Percentiles rank a stretch among this genome's conserved stretches.
These are phyloP conservation scores for Neopestalotiopsis sp. DNA, from an alignment of 2,329 filamentous ascomycete species.

Conservation along the genomic window DNA sequence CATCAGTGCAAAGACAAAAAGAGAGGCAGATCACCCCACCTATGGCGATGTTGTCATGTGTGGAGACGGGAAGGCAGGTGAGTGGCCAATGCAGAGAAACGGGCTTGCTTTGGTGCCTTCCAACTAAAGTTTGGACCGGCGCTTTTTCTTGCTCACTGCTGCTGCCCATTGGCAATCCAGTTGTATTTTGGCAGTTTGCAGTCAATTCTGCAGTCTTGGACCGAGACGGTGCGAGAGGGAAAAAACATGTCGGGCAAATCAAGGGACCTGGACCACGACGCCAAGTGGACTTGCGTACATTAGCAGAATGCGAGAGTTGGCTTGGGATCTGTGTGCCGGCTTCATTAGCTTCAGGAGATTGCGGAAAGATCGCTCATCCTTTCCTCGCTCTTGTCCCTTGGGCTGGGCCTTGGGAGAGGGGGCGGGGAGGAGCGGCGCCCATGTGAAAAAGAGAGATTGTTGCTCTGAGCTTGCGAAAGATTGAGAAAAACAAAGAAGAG, in stretches of 20 bases:
- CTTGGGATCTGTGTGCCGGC: not conserved
- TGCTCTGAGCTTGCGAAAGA: not conserved
- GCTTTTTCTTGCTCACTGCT: no score
- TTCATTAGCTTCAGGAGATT: not conserved
- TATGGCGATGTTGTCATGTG: not conserved
- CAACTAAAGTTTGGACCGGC: not conserved
- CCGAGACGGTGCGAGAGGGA: not conserved
- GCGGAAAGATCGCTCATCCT: not conserved
- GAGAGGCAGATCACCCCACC: not conserved
- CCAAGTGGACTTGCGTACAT: slow-evolving; percentile 10
- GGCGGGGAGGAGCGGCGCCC: not conserved
- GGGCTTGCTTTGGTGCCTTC: not conserved
- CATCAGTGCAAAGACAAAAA: not conserved
- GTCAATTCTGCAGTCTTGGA: not conserved
- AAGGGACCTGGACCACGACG: slow-evolving; percentile 8
- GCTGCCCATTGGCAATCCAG: not conserved
- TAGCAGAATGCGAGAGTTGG: not conserved
- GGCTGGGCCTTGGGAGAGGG: not conserved
- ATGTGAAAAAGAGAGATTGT: not conserved
- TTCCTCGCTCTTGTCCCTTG: not conserved
- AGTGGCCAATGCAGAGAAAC: slow-evolving; percentile 3
- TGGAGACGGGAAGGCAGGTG: not conserved
- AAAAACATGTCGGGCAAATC: not conserved
- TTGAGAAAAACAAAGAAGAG: not conserved
- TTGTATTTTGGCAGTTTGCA: not conserved